phyloP scores from a whole-genome alignment of 2,329 filamentous ascomycete genomes.

The Mollisia scopiformis region DNA sequence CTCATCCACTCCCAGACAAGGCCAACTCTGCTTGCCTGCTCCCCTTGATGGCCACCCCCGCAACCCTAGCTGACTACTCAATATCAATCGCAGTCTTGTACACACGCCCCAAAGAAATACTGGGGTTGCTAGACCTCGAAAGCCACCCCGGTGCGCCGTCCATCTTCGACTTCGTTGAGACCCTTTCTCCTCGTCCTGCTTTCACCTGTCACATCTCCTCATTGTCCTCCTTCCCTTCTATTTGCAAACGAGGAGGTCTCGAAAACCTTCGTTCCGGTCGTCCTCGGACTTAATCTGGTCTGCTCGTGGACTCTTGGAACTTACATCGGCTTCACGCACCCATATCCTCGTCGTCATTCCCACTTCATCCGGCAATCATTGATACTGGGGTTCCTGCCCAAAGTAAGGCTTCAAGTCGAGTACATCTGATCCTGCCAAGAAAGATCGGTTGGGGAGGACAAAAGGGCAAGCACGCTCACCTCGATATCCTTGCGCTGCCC shows the following conservation, averaged over 20 bases:
- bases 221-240: neutral
- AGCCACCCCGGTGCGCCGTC: constrained; percentile 11
- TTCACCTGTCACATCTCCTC: no score
- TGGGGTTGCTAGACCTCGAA: constrained; percentile 6
- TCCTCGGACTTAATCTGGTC: neutral
- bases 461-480: constrained; percentile 18
- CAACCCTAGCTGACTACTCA: neutral
- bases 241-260: neutral
- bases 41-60: neutral
- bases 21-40: neutral
- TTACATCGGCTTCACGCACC: no score
- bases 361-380: constrained; percentile 5
- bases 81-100: constrained; percentile 8
- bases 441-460: constrained; percentile 5
- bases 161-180: neutral
- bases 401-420: constrained; percentile 11
- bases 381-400: constrained; percentile 12
- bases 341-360: neutral
- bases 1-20: neutral
- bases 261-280: neutral
- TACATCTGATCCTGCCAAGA: constrained; percentile 10
- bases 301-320: neutral
- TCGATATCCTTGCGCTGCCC: constrained; percentile 20
- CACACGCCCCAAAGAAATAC: constrained; percentile 2
- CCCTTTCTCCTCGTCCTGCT: no score